Percentiles rank a stretch among this genome's conserved stretches.
These are phyloP conservation scores for Clavispora phyllophila DNA, from an alignment of 805 yeast species.

Conservation along the genomic window DNA sequence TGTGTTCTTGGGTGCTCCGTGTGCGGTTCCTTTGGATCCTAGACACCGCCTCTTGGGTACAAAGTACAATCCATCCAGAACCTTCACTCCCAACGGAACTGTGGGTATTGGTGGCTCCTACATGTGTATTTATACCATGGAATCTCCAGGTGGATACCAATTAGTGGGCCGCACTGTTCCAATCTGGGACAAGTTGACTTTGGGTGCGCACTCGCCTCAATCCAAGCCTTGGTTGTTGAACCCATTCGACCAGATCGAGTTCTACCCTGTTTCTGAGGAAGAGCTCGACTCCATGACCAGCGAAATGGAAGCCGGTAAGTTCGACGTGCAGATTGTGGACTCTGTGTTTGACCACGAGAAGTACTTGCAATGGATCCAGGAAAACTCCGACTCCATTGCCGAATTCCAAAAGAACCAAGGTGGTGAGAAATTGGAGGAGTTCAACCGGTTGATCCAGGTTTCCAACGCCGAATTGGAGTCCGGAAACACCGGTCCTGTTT, in stretches of 20 bases:
- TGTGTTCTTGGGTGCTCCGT: conserved; percentile 96
- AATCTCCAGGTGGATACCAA: conserved; percentile 98
- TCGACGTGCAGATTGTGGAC: conserved; percentile 67
- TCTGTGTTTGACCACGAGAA: conserved; percentile 77
- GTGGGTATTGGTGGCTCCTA: conserved; percentile 99
- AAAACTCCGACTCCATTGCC: conserved; percentile 66
- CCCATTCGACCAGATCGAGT: conserved; percentile 93
- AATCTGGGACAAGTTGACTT: conserved; percentile 90
- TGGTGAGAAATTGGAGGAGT: conserved; percentile 81
- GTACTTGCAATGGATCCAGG: conserved; percentile 74
- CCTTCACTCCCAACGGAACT: conserved; percentile 93
- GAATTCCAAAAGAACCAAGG: conserved; percentile 61
- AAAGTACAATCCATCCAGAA: conserved; percentile 93
- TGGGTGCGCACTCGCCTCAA: conserved; percentile 57
- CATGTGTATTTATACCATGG: conserved; percentile 98
- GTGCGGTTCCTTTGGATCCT: conserved; percentile 97
- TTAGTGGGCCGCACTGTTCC: conserved; percentile 95
- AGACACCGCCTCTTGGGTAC: conserved; percentile 89
- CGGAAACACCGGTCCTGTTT: conserved; percentile 40
- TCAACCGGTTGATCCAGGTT: conserved; percentile 74
- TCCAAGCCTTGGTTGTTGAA: conserved; percentile 81
- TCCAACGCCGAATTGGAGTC: conserved; percentile 69
- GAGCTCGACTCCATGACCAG: conserved; percentile 70
- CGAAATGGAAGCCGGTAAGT: conserved; percentile 76
- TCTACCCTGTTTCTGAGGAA: conserved; percentile 84